Base-by-base conservation (phyloP, 2,329 filamentous ascomycete genomes). In the Xylaria hypoxylon region DNA sequence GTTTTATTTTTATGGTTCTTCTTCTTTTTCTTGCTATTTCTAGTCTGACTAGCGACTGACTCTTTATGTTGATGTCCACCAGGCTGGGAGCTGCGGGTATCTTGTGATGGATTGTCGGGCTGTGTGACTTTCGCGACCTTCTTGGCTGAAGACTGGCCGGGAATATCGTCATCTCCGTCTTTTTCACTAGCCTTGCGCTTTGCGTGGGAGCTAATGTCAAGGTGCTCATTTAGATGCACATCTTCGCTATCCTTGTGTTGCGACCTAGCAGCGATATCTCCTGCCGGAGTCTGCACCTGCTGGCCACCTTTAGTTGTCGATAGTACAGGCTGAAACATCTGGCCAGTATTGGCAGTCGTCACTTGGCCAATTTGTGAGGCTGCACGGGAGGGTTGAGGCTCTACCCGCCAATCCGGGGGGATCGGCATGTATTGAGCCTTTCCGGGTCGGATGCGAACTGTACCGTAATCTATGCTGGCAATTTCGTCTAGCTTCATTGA, bases 111-210 rank as follows among this genome's bases (percentile, higher is more conserved):
- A 2, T 57, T 40, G 6, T 6, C 19, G 11, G 17, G 17, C 35
- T 68, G 44, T 24, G 17, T 19, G 11, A 2, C 17, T 31, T 61
- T 51, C 19, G 52, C 45, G 13, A 59, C 4, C 47, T 69, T 65
- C 38, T 63, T 65, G 1, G 58, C 64, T 22, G 57, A 62, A 2
- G 24, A 19, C n/a, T 55, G 45, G n/a, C 48, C 35, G 10, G 44
- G 19, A 11, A 13, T 47, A n/a, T 35, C 45, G 15, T 22, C 28
- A 17, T 33, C 42, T 19, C 6, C 15, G 13, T 56, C 56, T 38
- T 57, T 51, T 22, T 68, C 59, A 10, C 47, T 56, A 5, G 48
- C 61, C 38, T 69, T 70, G n/a, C 67, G 68, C 28, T 70, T 70
- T n/a, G 50, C 2, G 15, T 47, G 61, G 19, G 26, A 13, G 38